Base-by-base conservation (phyloP, 768 basidiomycete genomes). In the Hortiboletus flavorubellus region DNA sequence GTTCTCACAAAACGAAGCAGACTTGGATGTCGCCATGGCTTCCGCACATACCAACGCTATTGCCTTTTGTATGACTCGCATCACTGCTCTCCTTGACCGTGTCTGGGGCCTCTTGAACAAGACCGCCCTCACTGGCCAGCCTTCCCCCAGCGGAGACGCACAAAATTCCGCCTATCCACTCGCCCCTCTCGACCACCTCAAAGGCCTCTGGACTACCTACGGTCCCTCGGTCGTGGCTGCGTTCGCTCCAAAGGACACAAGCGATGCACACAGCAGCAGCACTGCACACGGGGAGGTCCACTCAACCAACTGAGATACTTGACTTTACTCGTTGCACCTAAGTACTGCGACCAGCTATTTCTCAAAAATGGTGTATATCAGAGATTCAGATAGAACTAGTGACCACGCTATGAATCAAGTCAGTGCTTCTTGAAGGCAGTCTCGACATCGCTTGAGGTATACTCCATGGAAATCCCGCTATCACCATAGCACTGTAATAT, bases 401-500 rank as follows among this genome's bases (percentile, higher is more conserved):
- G 16, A 34, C 21, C 44, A 16, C 8, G 15, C 54, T 61, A 69
- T 55, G 61, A 53, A 68, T 65, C 58, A 35, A 63, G 66, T 23
- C 80, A 72, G 64, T 91, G 87, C 52, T 82, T 79, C 68, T 81
- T 85, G 73, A 94, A 97, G 0, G 86, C 83, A 9, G 76, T 74
- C 67, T 95, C 91, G 6, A 95, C 84, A 58, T 97, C 94, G 31
- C 72, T 74, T 23, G 76, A 70, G 4, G 81, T 80, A 61, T 89
- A 97, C 59, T 98, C 94, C 51, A 95, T 70, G 8, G 78, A 71
- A 29, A 89, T 69, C 1, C 89, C 87, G 46, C 77, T 80, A 47
- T 91, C 91, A 16, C 76, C 78, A 70, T 96, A 98, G 65, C 92
- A 91, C 66, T 88, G 84, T 11, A 78, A 72, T 59, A 97, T 88